Base-by-base conservation (phyloP, 768 basidiomycete species). In the Stropharia rugosoannulata region DNA sequence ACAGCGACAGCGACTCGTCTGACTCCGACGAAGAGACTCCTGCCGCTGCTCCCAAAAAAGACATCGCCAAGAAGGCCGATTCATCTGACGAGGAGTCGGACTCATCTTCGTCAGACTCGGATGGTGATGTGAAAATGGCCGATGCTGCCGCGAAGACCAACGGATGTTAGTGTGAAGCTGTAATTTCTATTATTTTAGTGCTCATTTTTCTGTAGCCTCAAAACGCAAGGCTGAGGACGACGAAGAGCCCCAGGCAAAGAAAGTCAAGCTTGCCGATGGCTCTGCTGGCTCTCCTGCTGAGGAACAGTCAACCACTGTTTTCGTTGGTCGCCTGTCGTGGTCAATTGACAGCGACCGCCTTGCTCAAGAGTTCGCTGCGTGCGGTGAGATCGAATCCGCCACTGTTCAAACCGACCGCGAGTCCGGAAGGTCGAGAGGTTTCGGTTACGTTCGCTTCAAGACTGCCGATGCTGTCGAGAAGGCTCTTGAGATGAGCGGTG, bases 331-430 rank as follows among this genome's bases (percentile, higher is more conserved):
- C 56, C 81, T 99, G 43, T 95, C 93, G 11, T 99, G 95, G 95
- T 92, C 90, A 69, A 89, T 98, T 59, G 96, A 98, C 77, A 90
- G 93, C 68, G 96, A 98, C 72, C 91, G 93, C 80, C 86, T 98
- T 59, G 84, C 88, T 47, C 81, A 87, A 70, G 96, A 98, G 71
- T 98, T 99, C 61, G 85, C 87, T 32, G 77, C 80, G 51, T 95
- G 87, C 64, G 97, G 97, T 49, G 91, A 95, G 74, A 84, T 99
- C 64, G 82, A 85, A 58, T 85, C 85, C n/a, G 94, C 93, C 5
- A 86, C 82, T n/a, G 93, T 98, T 57, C 88, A 89, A 70, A 84
- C 83, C 74, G 91, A 93, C 62, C 87, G 90, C 56, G 84, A 85
- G 61, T 83, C 85, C 13, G 91, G 91, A 59, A 86, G 82, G 66